Percentiles rank a stretch among this genome's conserved stretches.
These are phyloP conservation scores for Camelina sativa DNA, from an alignment of 345 rosid genomes.

Conservation along the genomic window DNA sequence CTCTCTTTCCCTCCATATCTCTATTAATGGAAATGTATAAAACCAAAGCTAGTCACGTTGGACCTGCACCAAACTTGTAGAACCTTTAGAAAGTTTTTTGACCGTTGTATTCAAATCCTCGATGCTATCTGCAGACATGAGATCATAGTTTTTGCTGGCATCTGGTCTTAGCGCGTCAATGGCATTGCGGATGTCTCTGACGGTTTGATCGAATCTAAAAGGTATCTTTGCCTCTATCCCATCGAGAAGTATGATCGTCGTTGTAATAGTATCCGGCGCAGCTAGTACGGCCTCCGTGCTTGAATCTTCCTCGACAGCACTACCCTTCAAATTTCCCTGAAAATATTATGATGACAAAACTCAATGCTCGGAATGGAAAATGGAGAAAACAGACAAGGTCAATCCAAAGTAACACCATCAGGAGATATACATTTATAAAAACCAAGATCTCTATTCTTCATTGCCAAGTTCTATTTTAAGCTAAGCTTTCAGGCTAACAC, in stretches of 20 bases:
- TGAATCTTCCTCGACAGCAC: slow-evolving; percentile 18
- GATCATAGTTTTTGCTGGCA: not conserved
- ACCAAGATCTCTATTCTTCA: not conserved
- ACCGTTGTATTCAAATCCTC: slow-evolving; percentile 20
- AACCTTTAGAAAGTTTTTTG: not conserved
- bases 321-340: not conserved
- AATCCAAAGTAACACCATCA: slow-evolving; percentile 24
- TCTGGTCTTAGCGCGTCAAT: not conserved
- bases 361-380: slow-evolving; percentile 4
- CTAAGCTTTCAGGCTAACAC: slow-evolving; percentile 6
- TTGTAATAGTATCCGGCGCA: not conserved
- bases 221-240: not conserved
- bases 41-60: slow-evolving; percentile 10
- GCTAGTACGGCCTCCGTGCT: not conserved
- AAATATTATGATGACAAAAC: slow-evolving; percentile 1
- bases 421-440: not conserved
- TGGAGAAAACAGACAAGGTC: slow-evolving; percentile 1
- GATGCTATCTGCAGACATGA: not conserved
- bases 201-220: slow-evolving; percentile 20
- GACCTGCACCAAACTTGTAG: not conserved
- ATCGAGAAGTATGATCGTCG: no score
- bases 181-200: slow-evolving; percentile 31
- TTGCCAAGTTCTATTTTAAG: slow-evolving; percentile 1
- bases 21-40: slow-evolving; percentile 7
- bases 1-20: not conserved